Evolutionary conservation across 2,329 filamentous ascomycete genomes (phyloP), one percentile per base, ranked within the genome.

Genomic region (Claviceps maximensis): DNA sequence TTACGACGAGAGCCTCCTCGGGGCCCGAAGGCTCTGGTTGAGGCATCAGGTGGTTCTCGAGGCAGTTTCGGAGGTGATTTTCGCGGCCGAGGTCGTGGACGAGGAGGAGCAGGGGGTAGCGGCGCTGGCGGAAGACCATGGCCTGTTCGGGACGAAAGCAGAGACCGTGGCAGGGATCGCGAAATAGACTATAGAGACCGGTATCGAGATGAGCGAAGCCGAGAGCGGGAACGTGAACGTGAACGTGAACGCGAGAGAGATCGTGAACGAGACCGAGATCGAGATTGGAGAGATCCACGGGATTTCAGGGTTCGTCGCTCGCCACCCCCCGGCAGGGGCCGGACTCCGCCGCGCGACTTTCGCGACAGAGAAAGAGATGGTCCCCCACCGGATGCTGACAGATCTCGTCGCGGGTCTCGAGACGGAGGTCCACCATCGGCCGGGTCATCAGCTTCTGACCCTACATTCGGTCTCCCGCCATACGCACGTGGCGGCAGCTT

Each of bases 1-100:
- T 58, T 76, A 64, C 65, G 72, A 31, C 77, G 84, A 58, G 87
- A 94, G 57, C 84, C 87, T 2, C 89, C 89, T 3, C 79, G 89
- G 53, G 89, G 87, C 0, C 89, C 89, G 12, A 89, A 90, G 67
- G 87, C 86, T 4, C 72, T 89, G 54, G 78, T 86, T 55, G 87
- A 91, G 56, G 71, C 79, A 31, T 78, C 80, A n/a, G 79, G 77
- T 57, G 82, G 82, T 31, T 84, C 82, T 15, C 78, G 86, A 54
- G 84, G 82, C 54, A 81, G 79, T 9, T 87, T 84, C 62, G 71
- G 72, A 2, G 76, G 80, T 25, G 86, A 88, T 51, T 84, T 82
- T 59, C 74, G 80, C 57, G 74, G 74, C 54, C 64, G 69, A 45
- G 64, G 71, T 13, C 69, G 70, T 45, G 49, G 49, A 23, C 49